phyloP scores from a whole-genome alignment of 164 flowering plant species.

The Chloranthus sessilifolius region DNA sequence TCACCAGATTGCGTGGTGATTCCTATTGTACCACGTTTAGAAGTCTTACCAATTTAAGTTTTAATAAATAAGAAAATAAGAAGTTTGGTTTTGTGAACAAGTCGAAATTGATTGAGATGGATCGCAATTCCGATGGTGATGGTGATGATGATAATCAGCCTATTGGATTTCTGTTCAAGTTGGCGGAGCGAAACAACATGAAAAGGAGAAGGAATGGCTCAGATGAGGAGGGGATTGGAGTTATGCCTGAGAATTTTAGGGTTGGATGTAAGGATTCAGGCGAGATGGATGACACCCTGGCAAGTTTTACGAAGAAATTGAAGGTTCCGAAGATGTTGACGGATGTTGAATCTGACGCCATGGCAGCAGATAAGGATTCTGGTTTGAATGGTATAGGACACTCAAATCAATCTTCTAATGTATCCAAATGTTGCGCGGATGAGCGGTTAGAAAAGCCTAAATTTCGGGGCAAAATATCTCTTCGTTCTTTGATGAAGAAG shows the following conservation, averaged over 20 bases:
- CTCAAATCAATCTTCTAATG: slow-evolving; percentile 42
- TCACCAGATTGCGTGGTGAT: no score
- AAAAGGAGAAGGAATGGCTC: slow-evolving; percentile 7
- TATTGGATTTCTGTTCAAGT: slow-evolving; percentile 15
- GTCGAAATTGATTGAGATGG: no score
- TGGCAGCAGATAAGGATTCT: neutral
- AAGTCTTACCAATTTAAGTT: no score
- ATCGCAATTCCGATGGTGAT: no score
- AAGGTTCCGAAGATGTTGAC: slow-evolving; percentile 12
- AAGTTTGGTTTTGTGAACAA: no score
- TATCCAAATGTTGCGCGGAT: slow-evolving; percentile 8
- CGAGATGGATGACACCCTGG: slow-evolving; percentile 16
- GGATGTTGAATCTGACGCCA: slow-evolving; percentile 6
- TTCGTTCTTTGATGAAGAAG: neutral
- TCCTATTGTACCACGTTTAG: no score
- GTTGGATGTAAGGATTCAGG: slow-evolving; percentile 2
- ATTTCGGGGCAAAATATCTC: slow-evolving; percentile 58
- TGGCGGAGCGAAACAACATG: slow-evolving; percentile 6
- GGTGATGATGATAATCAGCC: slow-evolving; percentile 16
- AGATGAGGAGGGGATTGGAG: neutral
- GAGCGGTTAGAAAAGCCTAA: slow-evolving; percentile 16
- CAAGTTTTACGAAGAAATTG: slow-evolving; percentile 17
- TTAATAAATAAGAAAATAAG: no score
- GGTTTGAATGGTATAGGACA: slow-evolving; percentile 58
- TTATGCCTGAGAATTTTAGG: slow-evolving; percentile 3